Conservation (phyloP, 148 eudicot species). For the Diospyros lotus region DNA sequence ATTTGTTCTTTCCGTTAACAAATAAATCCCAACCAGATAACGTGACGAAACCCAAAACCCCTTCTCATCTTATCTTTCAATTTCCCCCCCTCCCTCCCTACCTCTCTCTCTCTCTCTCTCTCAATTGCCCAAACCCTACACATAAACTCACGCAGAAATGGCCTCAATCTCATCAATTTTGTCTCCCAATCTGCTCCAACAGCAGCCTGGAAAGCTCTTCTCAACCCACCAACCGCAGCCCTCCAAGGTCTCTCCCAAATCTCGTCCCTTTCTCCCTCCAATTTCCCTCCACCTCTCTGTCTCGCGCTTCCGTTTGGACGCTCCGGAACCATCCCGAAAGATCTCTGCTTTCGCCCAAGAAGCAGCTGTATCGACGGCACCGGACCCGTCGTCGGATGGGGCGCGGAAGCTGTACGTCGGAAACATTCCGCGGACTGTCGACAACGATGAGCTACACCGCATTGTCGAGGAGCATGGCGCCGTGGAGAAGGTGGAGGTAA, state of each 20-base stretch:
- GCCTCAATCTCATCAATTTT: slow-evolving; percentile 19
- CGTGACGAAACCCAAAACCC: too few relatives aligned
- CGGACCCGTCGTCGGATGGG: slow-evolving; percentile 25
- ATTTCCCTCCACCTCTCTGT: slow-evolving; percentile 10
- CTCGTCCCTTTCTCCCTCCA: neutral
- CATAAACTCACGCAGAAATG: slow-evolving; percentile 1
- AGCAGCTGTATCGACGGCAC: slow-evolving; percentile 6
- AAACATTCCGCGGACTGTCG: slow-evolving; percentile 51
- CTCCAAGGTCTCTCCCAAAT: slow-evolving; percentile 3
- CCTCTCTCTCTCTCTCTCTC: too few relatives aligned
- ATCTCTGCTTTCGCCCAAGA: slow-evolving; percentile 20
- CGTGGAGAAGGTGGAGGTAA: slow-evolving; percentile 55
- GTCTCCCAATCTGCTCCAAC: slow-evolving; percentile 11
- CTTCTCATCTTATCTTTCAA: too few relatives aligned
- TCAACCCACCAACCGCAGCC: slow-evolving; percentile 8
- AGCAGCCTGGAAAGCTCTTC: slow-evolving; percentile 6
- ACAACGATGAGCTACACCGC: slow-evolving; percentile 44
- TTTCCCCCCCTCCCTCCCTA: too few relatives aligned
- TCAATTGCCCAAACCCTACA: neutral
- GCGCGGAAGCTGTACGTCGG: slow-evolving; percentile 48
- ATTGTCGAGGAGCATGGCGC: slow-evolving; percentile 58
- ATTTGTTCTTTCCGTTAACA: too few relatives aligned
- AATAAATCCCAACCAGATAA: too few relatives aligned
- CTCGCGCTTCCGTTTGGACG: neutral
- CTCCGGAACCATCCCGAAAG: slow-evolving; percentile 1